A percentile compares a stretch with the other conserved stretches of the same genome.
Evolutionary conservation across 768 basidiomycete genomes (phyloP).

Genomic region (Rhodocollybia butyracea): DNA sequence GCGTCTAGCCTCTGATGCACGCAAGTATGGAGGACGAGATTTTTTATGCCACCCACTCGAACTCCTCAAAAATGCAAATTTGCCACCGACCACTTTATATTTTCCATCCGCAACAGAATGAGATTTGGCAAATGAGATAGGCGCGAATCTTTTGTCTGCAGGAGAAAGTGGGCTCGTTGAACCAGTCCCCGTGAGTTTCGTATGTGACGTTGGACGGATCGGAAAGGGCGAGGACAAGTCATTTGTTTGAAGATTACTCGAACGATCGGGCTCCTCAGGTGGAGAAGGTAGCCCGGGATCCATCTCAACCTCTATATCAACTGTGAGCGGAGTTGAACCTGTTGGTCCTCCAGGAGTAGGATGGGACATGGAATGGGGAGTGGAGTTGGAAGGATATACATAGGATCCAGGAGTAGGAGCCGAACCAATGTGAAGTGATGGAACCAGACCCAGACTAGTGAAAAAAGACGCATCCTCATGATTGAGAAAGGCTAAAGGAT

Average conservation of each 20-base stretch:
- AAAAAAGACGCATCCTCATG: background rate
- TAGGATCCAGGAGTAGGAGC: background rate
- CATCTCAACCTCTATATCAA: conserved; percentile 2
- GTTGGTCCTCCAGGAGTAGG: background rate
- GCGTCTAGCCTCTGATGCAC: background rate
- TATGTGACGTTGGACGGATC: background rate
- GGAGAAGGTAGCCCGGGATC: background rate
- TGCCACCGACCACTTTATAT: conserved; percentile 55
- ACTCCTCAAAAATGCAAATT: conserved; percentile 44
- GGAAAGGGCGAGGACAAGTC: background rate
- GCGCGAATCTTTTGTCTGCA: conserved; percentile 49
- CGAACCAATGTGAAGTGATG: background rate
- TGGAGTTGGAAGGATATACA: background rate
- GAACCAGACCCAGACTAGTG: background rate
- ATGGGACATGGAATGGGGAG: background rate
- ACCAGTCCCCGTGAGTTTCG: background rate
- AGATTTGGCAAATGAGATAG: conserved; percentile 68
- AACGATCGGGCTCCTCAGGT: background rate
- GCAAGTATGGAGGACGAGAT: conserved; percentile 14
- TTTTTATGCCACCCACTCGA: background rate
- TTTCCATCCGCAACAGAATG: conserved; percentile 70
- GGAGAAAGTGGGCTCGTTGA: conserved; percentile 13
- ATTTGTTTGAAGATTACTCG: background rate
- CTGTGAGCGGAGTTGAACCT: background rate
- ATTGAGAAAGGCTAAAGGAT: conserved; percentile 1